Percentiles rank a stretch among this genome's conserved stretches.
Evolutionary conservation across 2,329 filamentous ascomycete genomes (phyloP).

Genomic region (Cercospora sesami): DNA sequence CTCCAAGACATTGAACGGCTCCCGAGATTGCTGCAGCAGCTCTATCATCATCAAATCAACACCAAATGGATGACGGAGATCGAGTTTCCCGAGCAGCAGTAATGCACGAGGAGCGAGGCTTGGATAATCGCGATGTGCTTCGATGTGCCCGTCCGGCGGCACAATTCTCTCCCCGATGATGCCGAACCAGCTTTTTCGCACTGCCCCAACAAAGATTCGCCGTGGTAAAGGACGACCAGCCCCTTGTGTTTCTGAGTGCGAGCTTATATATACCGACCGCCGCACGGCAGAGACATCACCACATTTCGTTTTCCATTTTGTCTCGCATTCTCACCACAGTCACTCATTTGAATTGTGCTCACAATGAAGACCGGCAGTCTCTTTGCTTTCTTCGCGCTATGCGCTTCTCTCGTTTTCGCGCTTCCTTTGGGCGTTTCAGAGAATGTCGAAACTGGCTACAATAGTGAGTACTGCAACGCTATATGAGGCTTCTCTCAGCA

Average conservation of each 20-base stretch:
- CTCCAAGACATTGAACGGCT: conserved; percentile 7
- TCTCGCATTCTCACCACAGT: background rate
- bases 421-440: background rate
- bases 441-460: background rate
- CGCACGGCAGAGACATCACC: background rate
- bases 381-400: background rate
- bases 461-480: background rate
- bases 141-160: background rate
- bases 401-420: background rate
- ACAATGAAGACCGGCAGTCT: background rate
- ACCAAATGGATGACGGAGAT: background rate
- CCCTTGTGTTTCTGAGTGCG: background rate
- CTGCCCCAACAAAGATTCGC: background rate
- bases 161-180: background rate
- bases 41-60: background rate
- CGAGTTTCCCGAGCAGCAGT: background rate
- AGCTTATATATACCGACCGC: background rate
- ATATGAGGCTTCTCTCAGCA: background rate
- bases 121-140: background rate
- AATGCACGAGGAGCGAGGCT: background rate
- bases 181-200: background rate
- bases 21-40: background rate
- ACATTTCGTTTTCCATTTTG: background rate
- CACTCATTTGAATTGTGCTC: background rate
- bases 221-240: background rate